These are phyloP conservation scores for Xylaria sp. DNA, from an alignment of 2,329 filamentous ascomycete genomes.

Conservation along the genomic window DNA sequence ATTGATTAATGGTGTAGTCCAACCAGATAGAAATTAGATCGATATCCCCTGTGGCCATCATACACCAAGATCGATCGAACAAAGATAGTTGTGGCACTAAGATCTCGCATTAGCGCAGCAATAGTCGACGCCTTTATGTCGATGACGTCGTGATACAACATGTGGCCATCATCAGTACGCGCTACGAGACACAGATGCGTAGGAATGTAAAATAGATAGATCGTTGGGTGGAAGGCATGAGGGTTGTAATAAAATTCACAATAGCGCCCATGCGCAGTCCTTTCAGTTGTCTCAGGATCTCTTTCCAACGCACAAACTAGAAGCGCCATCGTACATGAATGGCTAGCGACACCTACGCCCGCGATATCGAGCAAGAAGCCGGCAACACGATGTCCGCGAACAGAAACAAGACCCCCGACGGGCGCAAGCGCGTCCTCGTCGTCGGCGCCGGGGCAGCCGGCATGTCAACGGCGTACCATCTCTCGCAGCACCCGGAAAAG, in stretches of 20 bases:
- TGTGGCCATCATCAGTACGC: slow-evolving; percentile 30
- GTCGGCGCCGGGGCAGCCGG: slow-evolving; percentile 58
- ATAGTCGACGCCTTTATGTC: slow-evolving; percentile 18
- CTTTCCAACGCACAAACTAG: neutral
- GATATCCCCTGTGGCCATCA: neutral
- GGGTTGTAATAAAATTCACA: neutral
- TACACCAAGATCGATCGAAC: slow-evolving; percentile 6
- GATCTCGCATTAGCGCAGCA: slow-evolving; percentile 15
- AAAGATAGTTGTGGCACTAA: neutral
- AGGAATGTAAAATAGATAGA: neutral
- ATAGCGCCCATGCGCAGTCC: neutral
- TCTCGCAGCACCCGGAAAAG: slow-evolving; percentile 67
- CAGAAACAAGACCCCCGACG: slow-evolving; percentile 34
- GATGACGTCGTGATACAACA: slow-evolving; percentile 36
- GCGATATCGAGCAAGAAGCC: slow-evolving; percentile 41
- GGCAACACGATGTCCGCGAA: slow-evolving; percentile 43
- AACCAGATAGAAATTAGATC: neutral
- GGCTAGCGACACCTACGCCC: slow-evolving; percentile 31
- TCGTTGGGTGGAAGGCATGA: too few relatives aligned
- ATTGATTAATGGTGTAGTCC: too few relatives aligned
- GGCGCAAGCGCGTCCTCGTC: slow-evolving; percentile 52
- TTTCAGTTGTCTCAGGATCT: neutral
- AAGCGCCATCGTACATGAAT: slow-evolving; percentile 4
- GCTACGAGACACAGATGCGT: neutral
- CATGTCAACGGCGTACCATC: slow-evolving; percentile 69